Base-by-base conservation (phyloP, 768 basidiomycete genomes). In the Tulasnella sp. region DNA sequence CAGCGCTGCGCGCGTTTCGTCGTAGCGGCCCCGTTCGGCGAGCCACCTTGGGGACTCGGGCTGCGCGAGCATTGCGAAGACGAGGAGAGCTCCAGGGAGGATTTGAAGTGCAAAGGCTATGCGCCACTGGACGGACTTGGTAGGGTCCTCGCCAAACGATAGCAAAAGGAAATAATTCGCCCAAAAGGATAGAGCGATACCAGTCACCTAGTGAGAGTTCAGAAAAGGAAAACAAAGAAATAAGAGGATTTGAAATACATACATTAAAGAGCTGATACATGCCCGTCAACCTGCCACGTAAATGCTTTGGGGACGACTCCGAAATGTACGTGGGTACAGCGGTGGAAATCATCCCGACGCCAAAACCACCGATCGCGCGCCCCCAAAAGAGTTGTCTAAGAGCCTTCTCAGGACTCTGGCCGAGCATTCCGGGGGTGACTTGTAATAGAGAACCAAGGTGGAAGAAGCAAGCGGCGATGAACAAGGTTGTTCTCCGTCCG, bases 41-140 rank as follows among this genome's bases (percentile, higher is more conserved):
- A 88, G 74, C 78, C 79, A 86, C 51, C 84, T 79, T 3, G 85
- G 85, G 0, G 85, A 87, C 68, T 87, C 86, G 76, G 76, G 75
- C 57, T 77, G 75, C 50, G 72, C 72, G 6, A 71, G 46, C 73
- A 79, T 77, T 4, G 69, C 64, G 31, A 72, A 54, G 6, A 75
- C 62, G 62, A 81, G 74, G 0, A 80, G 60, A n/a, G 76, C 84
- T 0, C 80, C 82, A 4, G 81, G 86, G 7, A 87, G 78, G 17
- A 89, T 74, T 62, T 88, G 85, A 62, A 86, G 70, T n/a, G 79
- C 83, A 61, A 86, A 84, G 0, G 84, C 82, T 54, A 86, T 78
- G 49, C 77, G 73, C 85, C 85, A 86, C 50, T 77, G 76, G 25
- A 2, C 29, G 21, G 27, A 21, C 34, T 12, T 19, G 19, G 23